Percentiles rank a stretch among this genome's conserved stretches.
phyloP scores from a whole-genome alignment of 2,329 filamentous ascomycete genomes.

The Xylariaceae sp. region DNA sequence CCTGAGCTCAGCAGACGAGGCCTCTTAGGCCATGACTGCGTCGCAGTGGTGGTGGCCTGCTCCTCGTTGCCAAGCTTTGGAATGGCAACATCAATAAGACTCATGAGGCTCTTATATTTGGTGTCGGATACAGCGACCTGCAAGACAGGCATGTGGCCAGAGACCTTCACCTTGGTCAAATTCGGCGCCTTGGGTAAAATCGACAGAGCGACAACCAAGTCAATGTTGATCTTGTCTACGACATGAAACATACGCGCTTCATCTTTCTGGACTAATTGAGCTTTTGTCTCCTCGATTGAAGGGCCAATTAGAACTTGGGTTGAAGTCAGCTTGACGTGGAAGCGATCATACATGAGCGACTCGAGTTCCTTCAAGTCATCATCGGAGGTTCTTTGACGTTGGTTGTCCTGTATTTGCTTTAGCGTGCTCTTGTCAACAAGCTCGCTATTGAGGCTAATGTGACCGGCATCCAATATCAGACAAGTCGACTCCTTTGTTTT shows the following conservation, averaged over 20 bases:
- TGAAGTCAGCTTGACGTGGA: slow-evolving; percentile 84
- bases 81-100: slow-evolving; percentile 88
- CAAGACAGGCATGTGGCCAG: slow-evolving; percentile 84
- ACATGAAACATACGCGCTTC: slow-evolving; percentile 74
- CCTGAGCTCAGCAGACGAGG: slow-evolving; percentile 43
- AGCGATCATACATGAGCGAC: slow-evolving; percentile 95
- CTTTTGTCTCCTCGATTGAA: slow-evolving; percentile 83
- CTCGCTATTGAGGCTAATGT: slow-evolving; percentile 90
- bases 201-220: slow-evolving; percentile 92
- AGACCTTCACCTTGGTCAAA: slow-evolving; percentile 84
- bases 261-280: slow-evolving; percentile 65
- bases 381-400: slow-evolving; percentile 79
- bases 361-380: slow-evolving; percentile 85
- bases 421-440: slow-evolving; percentile 88
- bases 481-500: slow-evolving; percentile 75
- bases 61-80: slow-evolving; percentile 64
- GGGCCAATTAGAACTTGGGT: slow-evolving; percentile 94
- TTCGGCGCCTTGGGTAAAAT: slow-evolving; percentile 96
- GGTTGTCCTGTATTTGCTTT: slow-evolving; percentile 84
- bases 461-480: slow-evolving; percentile 91
- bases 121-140: slow-evolving; percentile 88
- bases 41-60: slow-evolving; percentile 28
- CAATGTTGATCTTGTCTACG: slow-evolving; percentile 94
- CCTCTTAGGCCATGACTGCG: slow-evolving; percentile 34
- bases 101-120: slow-evolving; percentile 98